Evolutionary conservation across 352 stramenopile genomes (phyloP).

Genomic region (Phytophthora macrochlamydospora): DNA sequence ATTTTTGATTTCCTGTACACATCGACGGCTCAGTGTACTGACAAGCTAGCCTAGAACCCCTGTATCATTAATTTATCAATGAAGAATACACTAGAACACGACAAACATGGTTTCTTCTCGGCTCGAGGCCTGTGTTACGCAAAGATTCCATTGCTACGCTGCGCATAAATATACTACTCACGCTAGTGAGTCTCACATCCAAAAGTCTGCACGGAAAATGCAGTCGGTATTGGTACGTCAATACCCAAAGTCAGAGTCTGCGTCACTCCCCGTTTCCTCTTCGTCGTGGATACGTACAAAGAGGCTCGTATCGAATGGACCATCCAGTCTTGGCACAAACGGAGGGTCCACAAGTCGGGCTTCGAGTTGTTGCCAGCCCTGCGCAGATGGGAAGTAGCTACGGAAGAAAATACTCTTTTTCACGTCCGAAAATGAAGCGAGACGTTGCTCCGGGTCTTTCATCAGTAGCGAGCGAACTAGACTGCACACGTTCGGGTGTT

Average conservation of each 20-base stretch:
- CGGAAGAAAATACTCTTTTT: slow-evolving; percentile 53
- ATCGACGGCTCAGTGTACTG: slow-evolving; percentile 2
- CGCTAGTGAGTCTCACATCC: slow-evolving; percentile 13
- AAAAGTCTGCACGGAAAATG: slow-evolving; percentile 22
- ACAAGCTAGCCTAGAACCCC: background rate
- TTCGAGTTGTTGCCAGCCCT: slow-evolving; percentile 56
- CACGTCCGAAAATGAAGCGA: slow-evolving; percentile 50
- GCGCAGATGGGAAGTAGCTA: slow-evolving; percentile 44
- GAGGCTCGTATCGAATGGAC: slow-evolving; percentile 67
- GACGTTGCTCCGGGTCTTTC: slow-evolving; percentile 53
- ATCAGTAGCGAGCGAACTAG: slow-evolving; percentile 35
- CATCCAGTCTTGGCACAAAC: slow-evolving; percentile 65
- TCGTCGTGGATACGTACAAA: slow-evolving; percentile 55
- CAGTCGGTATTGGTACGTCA: slow-evolving; percentile 37
- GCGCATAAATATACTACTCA: slow-evolving; percentile 38
- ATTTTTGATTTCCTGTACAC: slow-evolving; percentile 18
- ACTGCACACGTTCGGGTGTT: slow-evolving; percentile 25
- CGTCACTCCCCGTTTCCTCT: slow-evolving; percentile 43
- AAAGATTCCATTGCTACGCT: slow-evolving; percentile 5
- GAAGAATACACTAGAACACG: no score
- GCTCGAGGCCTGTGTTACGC: slow-evolving; percentile 5
- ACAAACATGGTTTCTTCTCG: background rate
- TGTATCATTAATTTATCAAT: slow-evolving; percentile 27
- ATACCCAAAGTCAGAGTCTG: slow-evolving; percentile 47
- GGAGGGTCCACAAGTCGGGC: slow-evolving; percentile 42